Evolutionary conservation across 2,329 filamentous ascomycete genomes (phyloP).

Genomic region (Pestalotiopsis sp.): DNA sequence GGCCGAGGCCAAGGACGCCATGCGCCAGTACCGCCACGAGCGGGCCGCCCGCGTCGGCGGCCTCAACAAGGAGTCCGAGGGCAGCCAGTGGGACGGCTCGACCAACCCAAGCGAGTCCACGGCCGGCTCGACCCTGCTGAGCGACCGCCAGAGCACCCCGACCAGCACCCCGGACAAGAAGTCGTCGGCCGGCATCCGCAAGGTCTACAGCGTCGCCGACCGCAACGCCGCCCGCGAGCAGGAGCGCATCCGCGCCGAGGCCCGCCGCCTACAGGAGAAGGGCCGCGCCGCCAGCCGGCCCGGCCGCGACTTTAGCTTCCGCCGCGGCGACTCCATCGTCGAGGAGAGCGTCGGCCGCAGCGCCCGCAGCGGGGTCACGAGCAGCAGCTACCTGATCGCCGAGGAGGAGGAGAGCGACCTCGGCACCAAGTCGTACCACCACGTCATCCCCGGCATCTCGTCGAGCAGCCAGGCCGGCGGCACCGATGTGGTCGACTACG

Average conservation of each 20-base stretch:
- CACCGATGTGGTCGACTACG: slow-evolving; percentile 34
- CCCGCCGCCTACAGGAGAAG: slow-evolving; percentile 56
- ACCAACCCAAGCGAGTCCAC: slow-evolving; percentile 68
- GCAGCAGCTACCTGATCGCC: slow-evolving; percentile 13
- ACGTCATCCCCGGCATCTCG: slow-evolving; percentile 56
- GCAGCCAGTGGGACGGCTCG: slow-evolving; percentile 76
- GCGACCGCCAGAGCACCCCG: slow-evolving; percentile 58
- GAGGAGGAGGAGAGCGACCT: slow-evolving; percentile 44
- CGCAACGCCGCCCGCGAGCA: slow-evolving; percentile 53
- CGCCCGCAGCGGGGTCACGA: slow-evolving; percentile 26
- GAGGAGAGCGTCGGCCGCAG: slow-evolving; percentile 33
- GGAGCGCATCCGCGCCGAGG: slow-evolving; percentile 60
- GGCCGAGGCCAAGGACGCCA: slow-evolving; percentile 65
- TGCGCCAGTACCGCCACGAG: slow-evolving; percentile 85
- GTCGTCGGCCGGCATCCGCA: slow-evolving; percentile 51
- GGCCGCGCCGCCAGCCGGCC: slow-evolving; percentile 38
- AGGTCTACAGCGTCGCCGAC: slow-evolving; percentile 64
- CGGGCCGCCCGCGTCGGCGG: slow-evolving; percentile 85
- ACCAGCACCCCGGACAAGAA: slow-evolving; percentile 54
- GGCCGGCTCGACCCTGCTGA: slow-evolving; percentile 63
- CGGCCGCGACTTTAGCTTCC: slow-evolving; percentile 55
- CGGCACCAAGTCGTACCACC: slow-evolving; percentile 61
- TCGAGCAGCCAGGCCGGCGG: slow-evolving; percentile 25
- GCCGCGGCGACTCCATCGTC: slow-evolving; percentile 39
- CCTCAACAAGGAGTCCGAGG: slow-evolving; percentile 81